Conservation (phyloP, 768 basidiomycete genomes). For the Hebeloma cylindrosporum region DNA sequence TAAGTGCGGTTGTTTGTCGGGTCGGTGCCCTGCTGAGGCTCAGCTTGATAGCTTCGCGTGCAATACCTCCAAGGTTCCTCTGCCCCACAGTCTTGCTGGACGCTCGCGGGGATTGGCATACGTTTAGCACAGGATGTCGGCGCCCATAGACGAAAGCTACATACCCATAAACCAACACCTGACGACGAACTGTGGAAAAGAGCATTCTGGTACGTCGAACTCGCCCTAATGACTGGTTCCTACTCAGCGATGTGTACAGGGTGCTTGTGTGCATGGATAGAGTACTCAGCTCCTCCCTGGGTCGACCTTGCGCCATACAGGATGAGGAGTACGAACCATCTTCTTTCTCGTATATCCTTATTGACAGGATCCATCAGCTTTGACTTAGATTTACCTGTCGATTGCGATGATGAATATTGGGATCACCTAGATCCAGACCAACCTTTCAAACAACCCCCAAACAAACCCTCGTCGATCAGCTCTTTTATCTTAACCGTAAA, state of each 20-base stretch:
- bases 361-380: slow-evolving; percentile 45
- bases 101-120: slow-evolving; percentile 67
- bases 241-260: slow-evolving; percentile 32
- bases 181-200: slow-evolving; percentile 79
- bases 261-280: slow-evolving; percentile 56
- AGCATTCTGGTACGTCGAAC: slow-evolving; percentile 52
- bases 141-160: slow-evolving; percentile 53
- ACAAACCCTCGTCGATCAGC: slow-evolving; percentile 55
- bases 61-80: slow-evolving; percentile 57
- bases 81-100: slow-evolving; percentile 68
- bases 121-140: slow-evolving; percentile 79
- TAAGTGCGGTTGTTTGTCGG: slow-evolving; percentile 29
- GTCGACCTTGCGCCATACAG: slow-evolving; percentile 74
- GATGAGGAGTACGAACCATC: slow-evolving; percentile 65
- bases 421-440: slow-evolving; percentile 53
- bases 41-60: slow-evolving; percentile 44
- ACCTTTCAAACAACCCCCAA: slow-evolving; percentile 69
- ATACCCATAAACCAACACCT: slow-evolving; percentile 35
- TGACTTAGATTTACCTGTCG: slow-evolving; percentile 66
- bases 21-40: not conserved
- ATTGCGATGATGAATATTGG: slow-evolving; percentile 79
- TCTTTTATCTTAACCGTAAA: slow-evolving; percentile 58
- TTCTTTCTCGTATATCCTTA: not conserved
- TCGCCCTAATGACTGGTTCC: not conserved
- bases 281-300: slow-evolving; percentile 51